Evolutionary conservation across 176 grass and related monocot species (phyloP).

Genomic region (Carex cristatella): DNA sequence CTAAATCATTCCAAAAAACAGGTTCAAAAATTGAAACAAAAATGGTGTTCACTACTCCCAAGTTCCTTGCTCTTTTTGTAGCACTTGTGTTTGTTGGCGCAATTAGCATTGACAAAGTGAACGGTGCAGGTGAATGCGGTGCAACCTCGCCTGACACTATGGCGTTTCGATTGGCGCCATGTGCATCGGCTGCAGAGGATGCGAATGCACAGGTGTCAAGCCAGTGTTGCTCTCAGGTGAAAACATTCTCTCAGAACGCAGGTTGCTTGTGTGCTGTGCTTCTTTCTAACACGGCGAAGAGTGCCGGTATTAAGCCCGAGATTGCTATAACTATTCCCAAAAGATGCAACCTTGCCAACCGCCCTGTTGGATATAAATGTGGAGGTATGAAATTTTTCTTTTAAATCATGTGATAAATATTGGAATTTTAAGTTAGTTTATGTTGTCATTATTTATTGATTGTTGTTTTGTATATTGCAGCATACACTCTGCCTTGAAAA

Average conservation of each 20-base stretch:
- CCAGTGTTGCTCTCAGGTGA: constrained; percentile 62
- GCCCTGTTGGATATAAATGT: constrained; percentile 81
- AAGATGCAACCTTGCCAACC: constrained; percentile 62
- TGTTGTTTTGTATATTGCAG: constrained; percentile 20
- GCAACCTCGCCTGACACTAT: constrained; percentile 34
- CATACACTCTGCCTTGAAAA: constrained; percentile 56
- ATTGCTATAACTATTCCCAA: constrained; percentile 81
- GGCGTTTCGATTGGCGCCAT: constrained; percentile 56
- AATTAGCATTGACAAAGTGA: constrained; percentile 7
- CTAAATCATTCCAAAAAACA: not conserved
- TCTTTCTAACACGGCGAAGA: constrained; percentile 61
- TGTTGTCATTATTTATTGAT: not conserved
- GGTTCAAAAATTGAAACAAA: not conserved
- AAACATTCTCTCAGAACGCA: constrained; percentile 43
- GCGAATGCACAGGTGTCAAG: constrained; percentile 29
- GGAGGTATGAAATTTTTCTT: constrained; percentile 32
- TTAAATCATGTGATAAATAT: not conserved
- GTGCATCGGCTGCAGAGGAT: constrained; percentile 53
- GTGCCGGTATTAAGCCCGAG: constrained; percentile 55
- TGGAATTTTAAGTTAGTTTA: not conserved
- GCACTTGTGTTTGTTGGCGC: constrained; percentile 32
- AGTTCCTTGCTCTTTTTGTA: constrained; percentile 33
- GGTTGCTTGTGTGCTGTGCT: constrained; percentile 74
- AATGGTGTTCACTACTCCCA: constrained; percentile 36
- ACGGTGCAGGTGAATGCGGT: constrained; percentile 68